Conservation (phyloP, 1,139 yeast genomes). For the Lodderomyces margitis region DNA sequence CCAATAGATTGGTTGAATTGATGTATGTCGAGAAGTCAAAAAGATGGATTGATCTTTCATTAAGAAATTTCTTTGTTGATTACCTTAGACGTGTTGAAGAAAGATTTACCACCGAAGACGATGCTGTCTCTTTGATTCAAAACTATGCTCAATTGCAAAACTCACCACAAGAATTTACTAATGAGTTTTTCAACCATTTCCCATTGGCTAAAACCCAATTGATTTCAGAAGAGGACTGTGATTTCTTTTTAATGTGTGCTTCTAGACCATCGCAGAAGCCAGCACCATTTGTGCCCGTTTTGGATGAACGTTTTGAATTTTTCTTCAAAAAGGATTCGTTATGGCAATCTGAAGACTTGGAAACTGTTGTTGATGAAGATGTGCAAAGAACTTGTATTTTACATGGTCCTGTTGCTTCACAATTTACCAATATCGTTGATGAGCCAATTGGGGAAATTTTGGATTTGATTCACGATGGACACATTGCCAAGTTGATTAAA, state of each 20-base stretch:
- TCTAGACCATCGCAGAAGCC: slow-evolving; percentile 90
- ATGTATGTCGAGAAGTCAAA: slow-evolving; percentile 77
- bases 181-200: slow-evolving; percentile 61
- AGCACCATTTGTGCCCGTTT: slow-evolving; percentile 93
- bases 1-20: slow-evolving; percentile 82
- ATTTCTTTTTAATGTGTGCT: slow-evolving; percentile 83
- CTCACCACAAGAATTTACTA: slow-evolving; percentile 59
- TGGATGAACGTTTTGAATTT: slow-evolving; percentile 91
- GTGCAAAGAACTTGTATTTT: slow-evolving; percentile 97
- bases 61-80: slow-evolving; percentile 85
- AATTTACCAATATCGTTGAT: slow-evolving; percentile 78
- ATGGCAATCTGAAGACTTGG: slow-evolving; percentile 98
- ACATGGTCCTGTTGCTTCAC: slow-evolving; percentile 98
- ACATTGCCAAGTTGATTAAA: slow-evolving; percentile 63
- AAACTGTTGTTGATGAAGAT: slow-evolving; percentile 93
- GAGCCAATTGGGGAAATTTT: slow-evolving; percentile 91
- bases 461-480: slow-evolving; percentile 89
- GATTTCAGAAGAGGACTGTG: slow-evolving; percentile 93
- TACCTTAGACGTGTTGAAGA: slow-evolving; percentile 94
- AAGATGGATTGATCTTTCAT: slow-evolving; percentile 85
- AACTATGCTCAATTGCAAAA: slow-evolving; percentile 63
- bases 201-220: slow-evolving; percentile 77
- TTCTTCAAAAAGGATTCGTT: slow-evolving; percentile 98
- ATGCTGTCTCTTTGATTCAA: slow-evolving; percentile 67
- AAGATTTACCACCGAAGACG: slow-evolving; percentile 68